Conservation (phyloP, 306 rosid genomes). For the Adenanthera pavonina region DNA sequence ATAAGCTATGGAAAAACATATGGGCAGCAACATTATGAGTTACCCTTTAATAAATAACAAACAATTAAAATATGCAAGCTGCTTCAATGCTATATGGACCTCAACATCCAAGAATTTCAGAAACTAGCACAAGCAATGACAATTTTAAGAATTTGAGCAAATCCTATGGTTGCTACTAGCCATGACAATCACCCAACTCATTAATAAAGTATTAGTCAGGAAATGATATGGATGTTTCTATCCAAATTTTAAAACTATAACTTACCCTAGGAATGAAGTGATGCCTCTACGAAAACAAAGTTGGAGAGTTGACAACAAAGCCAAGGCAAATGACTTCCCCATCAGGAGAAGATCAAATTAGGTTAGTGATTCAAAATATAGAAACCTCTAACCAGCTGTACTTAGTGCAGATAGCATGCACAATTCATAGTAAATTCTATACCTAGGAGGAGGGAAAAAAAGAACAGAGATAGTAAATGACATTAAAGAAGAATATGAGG, state of each 20-base stretch:
- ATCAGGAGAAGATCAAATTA: slow-evolving; percentile 35
- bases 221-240: not conserved
- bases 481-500: too few relatives aligned
- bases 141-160: too few relatives aligned
- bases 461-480: not conserved
- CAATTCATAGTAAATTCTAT: slow-evolving; percentile 29
- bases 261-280: slow-evolving; percentile 71
- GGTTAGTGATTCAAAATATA: slow-evolving; percentile 7
- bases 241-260: slow-evolving; percentile 20
- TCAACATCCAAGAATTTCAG: too few relatives aligned
- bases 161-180: too few relatives aligned
- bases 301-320: slow-evolving; percentile 60
- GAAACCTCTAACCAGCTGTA: slow-evolving; percentile 3
- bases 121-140: too few relatives aligned
- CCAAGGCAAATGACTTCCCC: slow-evolving; percentile 69
- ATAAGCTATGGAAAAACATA: too few relatives aligned
- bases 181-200: not conserved
- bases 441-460: not conserved
- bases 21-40: too few relatives aligned
- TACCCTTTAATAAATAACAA: too few relatives aligned
- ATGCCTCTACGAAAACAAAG: slow-evolving; percentile 65
- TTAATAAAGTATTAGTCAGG: not conserved
- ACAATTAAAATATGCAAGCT: too few relatives aligned
- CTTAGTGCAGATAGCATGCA: not conserved
- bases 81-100: too few relatives aligned